Percentiles rank a stretch among this genome's conserved stretches.
These are phyloP conservation scores for Trametes sp. DNA, from an alignment of 1,284 basidiomycete genomes.

Conservation along the genomic window DNA sequence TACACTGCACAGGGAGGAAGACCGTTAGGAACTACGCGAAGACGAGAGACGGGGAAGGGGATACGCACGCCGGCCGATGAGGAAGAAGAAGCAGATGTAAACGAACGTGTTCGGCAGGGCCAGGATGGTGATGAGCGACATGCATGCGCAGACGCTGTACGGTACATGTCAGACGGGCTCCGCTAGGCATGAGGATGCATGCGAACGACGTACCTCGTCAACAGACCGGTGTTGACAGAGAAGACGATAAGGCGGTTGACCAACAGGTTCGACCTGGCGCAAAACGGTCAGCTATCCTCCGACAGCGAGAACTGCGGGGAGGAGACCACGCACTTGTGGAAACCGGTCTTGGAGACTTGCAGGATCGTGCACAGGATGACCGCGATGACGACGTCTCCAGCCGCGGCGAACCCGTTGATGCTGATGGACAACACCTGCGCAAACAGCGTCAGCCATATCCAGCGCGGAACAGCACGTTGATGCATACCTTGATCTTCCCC, in stretches of 20 bases:
- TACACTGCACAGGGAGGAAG: constrained; percentile 57
- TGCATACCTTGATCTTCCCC: constrained; percentile 50
- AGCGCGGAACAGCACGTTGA: neutral
- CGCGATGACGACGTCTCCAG: constrained; percentile 59
- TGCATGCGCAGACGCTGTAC: constrained; percentile 56
- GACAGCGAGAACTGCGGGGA: too few species aligned
- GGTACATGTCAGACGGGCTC: neutral
- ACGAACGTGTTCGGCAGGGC: constrained; percentile 56
- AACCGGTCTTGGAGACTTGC: constrained; percentile 58
- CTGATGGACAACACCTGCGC: constrained; percentile 59
- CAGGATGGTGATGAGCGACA: constrained; percentile 59
- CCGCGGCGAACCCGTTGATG: constrained; percentile 60
- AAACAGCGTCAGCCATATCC: neutral
- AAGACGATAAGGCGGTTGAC: constrained; percentile 63
- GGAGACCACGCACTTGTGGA: constrained; percentile 50
- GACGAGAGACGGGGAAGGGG: neutral
- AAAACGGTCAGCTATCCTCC: neutral
- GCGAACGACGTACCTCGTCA: constrained; percentile 47
- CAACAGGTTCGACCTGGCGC: constrained; percentile 58
- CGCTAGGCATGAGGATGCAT: neutral
- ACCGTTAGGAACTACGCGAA: neutral
- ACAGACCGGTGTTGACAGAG: constrained; percentile 60
- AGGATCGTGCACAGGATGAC: constrained; percentile 56
- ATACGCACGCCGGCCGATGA: constrained; percentile 54
- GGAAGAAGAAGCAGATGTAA: constrained; percentile 67